Evolutionary conservation across 2,329 filamentous ascomycete species (phyloP).

Genomic region (Alternaria sp.): DNA sequence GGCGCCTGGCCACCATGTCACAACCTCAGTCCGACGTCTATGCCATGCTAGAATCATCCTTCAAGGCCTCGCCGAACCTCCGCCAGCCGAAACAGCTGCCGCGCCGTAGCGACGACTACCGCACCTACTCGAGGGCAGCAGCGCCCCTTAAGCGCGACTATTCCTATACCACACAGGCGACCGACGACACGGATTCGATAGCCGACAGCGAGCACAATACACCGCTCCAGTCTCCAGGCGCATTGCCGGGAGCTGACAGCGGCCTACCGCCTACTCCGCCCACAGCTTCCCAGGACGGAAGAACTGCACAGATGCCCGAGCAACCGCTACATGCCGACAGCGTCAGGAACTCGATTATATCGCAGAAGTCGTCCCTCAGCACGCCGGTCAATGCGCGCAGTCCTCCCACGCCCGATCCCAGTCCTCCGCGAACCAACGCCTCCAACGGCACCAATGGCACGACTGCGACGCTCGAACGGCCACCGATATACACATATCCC

Average conservation of each 20-base stretch:
- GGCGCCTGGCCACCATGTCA: conserved; percentile 28
- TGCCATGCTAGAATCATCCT: conserved; percentile 41
- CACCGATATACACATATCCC: conserved; percentile 41
- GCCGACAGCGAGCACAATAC: conserved; percentile 33
- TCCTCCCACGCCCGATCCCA: conserved; percentile 48
- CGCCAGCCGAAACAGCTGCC: conserved; percentile 36
- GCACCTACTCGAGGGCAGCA: conserved; percentile 28
- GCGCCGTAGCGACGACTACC: conserved; percentile 34
- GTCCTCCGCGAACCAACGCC: conserved; percentile 39
- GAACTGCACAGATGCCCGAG: conserved; percentile 27
- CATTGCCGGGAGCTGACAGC: conserved; percentile 36
- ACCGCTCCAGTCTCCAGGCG: conserved; percentile 36
- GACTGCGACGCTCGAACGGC: conserved; percentile 26
- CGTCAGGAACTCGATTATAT: conserved; percentile 46
- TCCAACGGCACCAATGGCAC: conserved; percentile 15
- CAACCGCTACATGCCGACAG: conserved; percentile 49
- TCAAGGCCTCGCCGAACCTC: conserved; percentile 33
- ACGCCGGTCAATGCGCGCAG: conserved; percentile 52
- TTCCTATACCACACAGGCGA: conserved; percentile 33
- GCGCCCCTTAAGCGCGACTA: conserved; percentile 27
- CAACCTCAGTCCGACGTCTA: conserved; percentile 31
- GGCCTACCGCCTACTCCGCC: conserved; percentile 56
- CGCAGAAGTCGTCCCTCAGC: conserved; percentile 48
- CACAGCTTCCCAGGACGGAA: conserved; percentile 45
- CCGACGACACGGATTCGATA: conserved; percentile 36